A percentile compares a stretch with the other conserved stretches of the same genome.
phyloP scores from a whole-genome alignment of 2,329 filamentous ascomycete species.

The Penicillium rolfsii region DNA sequence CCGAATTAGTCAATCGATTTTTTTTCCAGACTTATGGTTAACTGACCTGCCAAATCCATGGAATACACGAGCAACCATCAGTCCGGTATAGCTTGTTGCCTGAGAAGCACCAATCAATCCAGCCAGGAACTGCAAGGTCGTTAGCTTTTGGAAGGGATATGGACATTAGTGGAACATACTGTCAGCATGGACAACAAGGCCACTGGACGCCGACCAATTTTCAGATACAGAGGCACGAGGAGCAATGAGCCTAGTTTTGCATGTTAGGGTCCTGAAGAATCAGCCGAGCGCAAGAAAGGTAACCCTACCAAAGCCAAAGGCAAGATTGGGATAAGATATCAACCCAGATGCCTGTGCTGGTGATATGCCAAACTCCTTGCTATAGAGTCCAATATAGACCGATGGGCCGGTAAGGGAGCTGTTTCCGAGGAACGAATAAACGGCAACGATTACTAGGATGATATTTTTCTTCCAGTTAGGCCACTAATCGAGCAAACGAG shows the following conservation, averaged over 20 bases:
- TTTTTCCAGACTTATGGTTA: neutral
- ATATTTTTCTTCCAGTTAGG: slow-evolving; percentile 58
- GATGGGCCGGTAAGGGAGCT: slow-evolving; percentile 60
- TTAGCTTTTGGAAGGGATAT: neutral
- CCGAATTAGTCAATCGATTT: neutral
- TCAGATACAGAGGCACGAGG: slow-evolving; percentile 62
- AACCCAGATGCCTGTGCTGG: slow-evolving; percentile 58
- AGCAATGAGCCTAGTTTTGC: slow-evolving; percentile 51
- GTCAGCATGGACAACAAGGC: slow-evolving; percentile 48
- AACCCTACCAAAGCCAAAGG: slow-evolving; percentile 58
- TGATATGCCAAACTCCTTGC: slow-evolving; percentile 56
- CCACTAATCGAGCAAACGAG: slow-evolving; percentile 49
- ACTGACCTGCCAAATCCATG: slow-evolving; percentile 44
- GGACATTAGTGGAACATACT: slow-evolving; percentile 20
- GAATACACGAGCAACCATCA: slow-evolving; percentile 50
- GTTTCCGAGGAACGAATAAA: slow-evolving; percentile 64
- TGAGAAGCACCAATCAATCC: slow-evolving; percentile 50
- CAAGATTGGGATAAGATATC: slow-evolving; percentile 63
- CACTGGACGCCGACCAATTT: slow-evolving; percentile 51
- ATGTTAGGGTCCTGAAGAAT: neutral
- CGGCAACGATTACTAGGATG: slow-evolving; percentile 58
- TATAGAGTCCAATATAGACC: slow-evolving; percentile 61
- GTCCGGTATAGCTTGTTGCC: slow-evolving; percentile 43
- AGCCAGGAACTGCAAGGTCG: slow-evolving; percentile 38
- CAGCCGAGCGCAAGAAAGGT: too few relatives aligned